Base-by-base conservation (phyloP, 2,329 filamentous ascomycete genomes). In the Venturia aucupariae region DNA sequence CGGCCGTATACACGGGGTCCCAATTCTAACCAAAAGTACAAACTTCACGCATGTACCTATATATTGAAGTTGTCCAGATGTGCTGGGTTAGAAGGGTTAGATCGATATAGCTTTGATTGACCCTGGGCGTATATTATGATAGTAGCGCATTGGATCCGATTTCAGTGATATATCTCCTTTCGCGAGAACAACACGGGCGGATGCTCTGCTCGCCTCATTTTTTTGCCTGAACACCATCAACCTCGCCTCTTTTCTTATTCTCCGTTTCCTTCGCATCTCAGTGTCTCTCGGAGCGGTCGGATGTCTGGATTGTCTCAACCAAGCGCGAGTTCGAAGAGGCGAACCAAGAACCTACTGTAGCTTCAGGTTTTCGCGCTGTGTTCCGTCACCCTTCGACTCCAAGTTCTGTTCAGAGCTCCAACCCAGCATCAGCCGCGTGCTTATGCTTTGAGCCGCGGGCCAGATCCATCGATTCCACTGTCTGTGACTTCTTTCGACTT, bases 241-340 rank as follows among this genome's bases (percentile, higher is more conserved):
- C 51, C 30, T 57, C 30, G 13, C 27, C 27, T 35, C 51, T n/a
- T 17, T 54, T 17, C 30, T 22, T 57, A 2, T n/a, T 38, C 27
- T 57, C 30, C 51, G 35, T 57, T 57, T 57, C 51, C 51, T 57
- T 35, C 51, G n/a, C 51, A 11, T 57, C 51, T n/a, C 51, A 35
- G 19, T n/a, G 15, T n/a, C 17, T 19, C 30, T 35, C 51, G 27
- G 30, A 35, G 30, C 5, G 7, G 51, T 35, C 51, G 51, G 51
- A 57, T 57, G 51, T 57, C 30, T 35, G 6, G 27, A 13, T n/a
- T 22, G 51, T 55, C 27, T 35, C 15, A 11, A 3, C 13, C 35
- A 38, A 8, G 35, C 35, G 8, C 51, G 27, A 17, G 30, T 27
- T n/a, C 15, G 30, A 35, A 19, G 51, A 57, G 51, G 35, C 15